Evolutionary conservation across 192 early-diverging fungal genomes (phyloP).

Genomic region (Coemansia sp.): DNA sequence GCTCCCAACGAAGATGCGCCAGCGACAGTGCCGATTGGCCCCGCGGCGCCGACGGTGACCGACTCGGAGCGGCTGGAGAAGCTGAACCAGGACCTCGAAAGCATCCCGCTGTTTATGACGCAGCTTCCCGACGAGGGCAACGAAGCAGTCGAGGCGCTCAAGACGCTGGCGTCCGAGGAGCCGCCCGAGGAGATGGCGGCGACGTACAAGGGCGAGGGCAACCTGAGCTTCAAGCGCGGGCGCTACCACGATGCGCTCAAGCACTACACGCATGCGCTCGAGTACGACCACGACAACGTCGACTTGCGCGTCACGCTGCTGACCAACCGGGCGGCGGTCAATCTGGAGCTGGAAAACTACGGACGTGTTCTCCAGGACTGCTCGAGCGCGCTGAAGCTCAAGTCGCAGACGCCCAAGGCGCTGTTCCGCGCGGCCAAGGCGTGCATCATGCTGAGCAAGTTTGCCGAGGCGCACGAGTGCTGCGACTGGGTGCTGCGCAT

Average conservation of each 20-base stretch:
- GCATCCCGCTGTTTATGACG: constrained; percentile 96
- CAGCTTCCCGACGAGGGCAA: constrained; percentile 68
- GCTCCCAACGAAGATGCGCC: too few relatives aligned
- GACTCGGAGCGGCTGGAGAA: constrained; percentile 30
- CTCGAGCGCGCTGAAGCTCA: constrained; percentile 66
- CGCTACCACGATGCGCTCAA: constrained; percentile 74
- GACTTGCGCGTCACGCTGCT: constrained; percentile 76
- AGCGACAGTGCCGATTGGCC: constrained; percentile 21
- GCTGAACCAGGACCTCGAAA: constrained; percentile 58
- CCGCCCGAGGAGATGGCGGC: constrained; percentile 86
- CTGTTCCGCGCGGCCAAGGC: constrained; percentile 87
- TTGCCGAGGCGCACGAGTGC: constrained; percentile 81
- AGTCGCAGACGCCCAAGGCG: constrained; percentile 86
- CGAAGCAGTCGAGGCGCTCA: constrained; percentile 78
- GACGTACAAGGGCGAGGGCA: constrained; percentile 96
- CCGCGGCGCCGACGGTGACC: constrained; percentile 13
- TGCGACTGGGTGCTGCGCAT: constrained; percentile 68
- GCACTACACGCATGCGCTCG: constrained; percentile 86
- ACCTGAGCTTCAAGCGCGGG: constrained; percentile 78
- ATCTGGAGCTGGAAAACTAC: constrained; percentile 84
- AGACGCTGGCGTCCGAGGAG: constrained; percentile 85
- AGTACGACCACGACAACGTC: constrained; percentile 63
- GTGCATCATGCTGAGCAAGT: constrained; percentile 70
- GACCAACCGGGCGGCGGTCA: constrained; percentile 87
- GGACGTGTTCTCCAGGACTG: constrained; percentile 87